phyloP scores from a whole-genome alignment of 352 stramenopile species.

The Phytopythium kandeliae region DNA sequence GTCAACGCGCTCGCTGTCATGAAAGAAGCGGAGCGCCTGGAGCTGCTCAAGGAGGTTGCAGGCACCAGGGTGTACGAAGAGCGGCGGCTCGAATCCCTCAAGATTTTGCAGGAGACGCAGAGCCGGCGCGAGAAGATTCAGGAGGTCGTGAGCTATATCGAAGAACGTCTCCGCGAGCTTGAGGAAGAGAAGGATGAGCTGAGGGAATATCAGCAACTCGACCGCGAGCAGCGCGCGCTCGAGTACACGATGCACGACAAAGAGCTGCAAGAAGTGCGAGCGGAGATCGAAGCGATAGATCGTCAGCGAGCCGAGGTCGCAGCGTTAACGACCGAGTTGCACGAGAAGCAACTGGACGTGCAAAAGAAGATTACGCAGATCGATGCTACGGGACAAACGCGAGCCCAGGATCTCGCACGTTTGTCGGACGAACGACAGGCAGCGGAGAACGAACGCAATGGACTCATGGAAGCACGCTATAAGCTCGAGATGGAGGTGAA shows the following conservation, averaged over 20 bases:
- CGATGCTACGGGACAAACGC: constrained; percentile 30
- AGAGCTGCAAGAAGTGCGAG: constrained; percentile 58
- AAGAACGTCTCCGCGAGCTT: constrained; percentile 91
- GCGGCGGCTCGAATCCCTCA: constrained; percentile 93
- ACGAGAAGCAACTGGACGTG: constrained; percentile 63
- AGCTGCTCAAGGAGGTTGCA: constrained; percentile 98
- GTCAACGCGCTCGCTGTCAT: constrained; percentile 98
- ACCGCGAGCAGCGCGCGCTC: constrained; percentile 93
- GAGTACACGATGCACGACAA: constrained; percentile 97
- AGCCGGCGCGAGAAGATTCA: constrained; percentile 95
- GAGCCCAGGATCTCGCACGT: constrained; percentile 45
- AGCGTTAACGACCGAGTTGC: constrained; percentile 39
- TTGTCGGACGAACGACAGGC: constrained; percentile 42
- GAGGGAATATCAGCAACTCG: constrained; percentile 92
- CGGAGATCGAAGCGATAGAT: constrained; percentile 67
- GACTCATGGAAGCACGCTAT: constrained; percentile 68
- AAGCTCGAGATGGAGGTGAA: constrained; percentile 80
- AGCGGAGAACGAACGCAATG: constrained; percentile 71
- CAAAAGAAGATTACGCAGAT: constrained; percentile 45
- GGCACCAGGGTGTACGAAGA: constrained; percentile 99
- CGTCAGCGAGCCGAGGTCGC: constrained; percentile 54
- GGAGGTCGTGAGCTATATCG: constrained; percentile 94
- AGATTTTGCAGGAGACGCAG: constrained; percentile 97
- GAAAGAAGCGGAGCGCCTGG: constrained; percentile 95
- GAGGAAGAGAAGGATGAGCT: constrained; percentile 99